These are phyloP conservation scores for Dactylellina sp. DNA, from an alignment of 2,329 filamentous ascomycete genomes.

Conservation along the genomic window DNA sequence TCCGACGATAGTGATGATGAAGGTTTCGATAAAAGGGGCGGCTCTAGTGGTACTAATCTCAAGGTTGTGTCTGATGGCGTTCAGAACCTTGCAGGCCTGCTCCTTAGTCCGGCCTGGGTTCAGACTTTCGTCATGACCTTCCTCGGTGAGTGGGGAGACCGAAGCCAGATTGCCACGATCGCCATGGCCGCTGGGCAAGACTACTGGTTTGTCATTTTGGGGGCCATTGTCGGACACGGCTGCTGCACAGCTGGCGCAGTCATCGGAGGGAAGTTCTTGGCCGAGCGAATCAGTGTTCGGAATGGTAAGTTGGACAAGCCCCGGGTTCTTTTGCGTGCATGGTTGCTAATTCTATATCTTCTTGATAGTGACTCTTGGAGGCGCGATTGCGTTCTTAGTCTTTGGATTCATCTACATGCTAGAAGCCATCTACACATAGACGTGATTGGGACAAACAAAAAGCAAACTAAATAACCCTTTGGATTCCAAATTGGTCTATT, in stretches of 20 bases:
- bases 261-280: slow-evolving; percentile 89
- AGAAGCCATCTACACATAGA: slow-evolving; percentile 73
- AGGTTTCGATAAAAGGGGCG: slow-evolving; percentile 61
- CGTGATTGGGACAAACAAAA: slow-evolving; percentile 5
- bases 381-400: slow-evolving; percentile 86
- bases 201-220: slow-evolving; percentile 98
- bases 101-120: slow-evolving; percentile 96
- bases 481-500: slow-evolving; percentile 17
- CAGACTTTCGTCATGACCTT: slow-evolving; percentile 99
- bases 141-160: slow-evolving; percentile 96
- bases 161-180: slow-evolving; percentile 97
- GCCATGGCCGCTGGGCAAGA: slow-evolving; percentile 98
- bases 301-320: slow-evolving; percentile 79
- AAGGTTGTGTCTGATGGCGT: slow-evolving; percentile 72
- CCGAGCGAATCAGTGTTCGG: slow-evolving; percentile 91
- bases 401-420: slow-evolving; percentile 93
- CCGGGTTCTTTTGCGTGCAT: slow-evolving; percentile 36
- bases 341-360: slow-evolving; percentile 44
- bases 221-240: slow-evolving; percentile 85
- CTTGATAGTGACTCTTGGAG: slow-evolving; percentile 78
- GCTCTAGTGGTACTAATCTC: slow-evolving; percentile 62
- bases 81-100: slow-evolving; percentile 84
- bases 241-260: slow-evolving; percentile 93
- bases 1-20: slow-evolving; percentile 53
- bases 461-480: slow-evolving; percentile 15